Conservation (phyloP, 2,329 filamentous ascomycete genomes). For the Claviceps cyperi region DNA sequence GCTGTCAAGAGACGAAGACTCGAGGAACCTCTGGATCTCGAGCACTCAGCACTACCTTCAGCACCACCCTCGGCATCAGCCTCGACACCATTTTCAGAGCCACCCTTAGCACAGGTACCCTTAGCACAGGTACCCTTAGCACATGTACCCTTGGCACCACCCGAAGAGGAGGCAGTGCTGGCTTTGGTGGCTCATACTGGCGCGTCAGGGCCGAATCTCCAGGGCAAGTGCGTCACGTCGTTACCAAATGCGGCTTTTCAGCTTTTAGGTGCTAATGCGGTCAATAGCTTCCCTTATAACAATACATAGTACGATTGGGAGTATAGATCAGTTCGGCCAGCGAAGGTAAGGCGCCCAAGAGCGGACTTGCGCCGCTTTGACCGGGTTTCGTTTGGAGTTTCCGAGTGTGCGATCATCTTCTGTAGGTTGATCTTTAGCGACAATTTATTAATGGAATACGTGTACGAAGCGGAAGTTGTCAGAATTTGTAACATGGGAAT, state of each 20-base stretch:
- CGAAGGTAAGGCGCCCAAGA: neutral
- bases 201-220: slow-evolving; percentile 23
- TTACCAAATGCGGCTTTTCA: neutral
- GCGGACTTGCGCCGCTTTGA: neutral
- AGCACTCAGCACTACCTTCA: slow-evolving; percentile 17
- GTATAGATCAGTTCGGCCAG: neutral
- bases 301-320: slow-evolving; percentile 19
- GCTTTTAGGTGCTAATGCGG: neutral
- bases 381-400: neutral
- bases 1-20: slow-evolving; percentile 27
- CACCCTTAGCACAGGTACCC: too few relatives aligned
- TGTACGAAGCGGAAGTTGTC: neutral
- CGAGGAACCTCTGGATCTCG: slow-evolving; percentile 16
- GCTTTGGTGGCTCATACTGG: slow-evolving; percentile 31
- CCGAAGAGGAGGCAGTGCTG: slow-evolving; percentile 35
- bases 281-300: slow-evolving; percentile 16
- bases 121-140: too few relatives aligned
- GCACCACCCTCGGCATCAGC: too few relatives aligned
- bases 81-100: too few relatives aligned
- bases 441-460: neutral
- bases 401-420: neutral
- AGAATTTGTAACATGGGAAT: neutral
- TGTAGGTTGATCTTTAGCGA: neutral
- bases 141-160: slow-evolving; percentile 10
- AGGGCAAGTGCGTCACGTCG: slow-evolving; percentile 24